Conservation (phyloP, 2,329 filamentous ascomycete species). For the Monosporascus sp. region DNA sequence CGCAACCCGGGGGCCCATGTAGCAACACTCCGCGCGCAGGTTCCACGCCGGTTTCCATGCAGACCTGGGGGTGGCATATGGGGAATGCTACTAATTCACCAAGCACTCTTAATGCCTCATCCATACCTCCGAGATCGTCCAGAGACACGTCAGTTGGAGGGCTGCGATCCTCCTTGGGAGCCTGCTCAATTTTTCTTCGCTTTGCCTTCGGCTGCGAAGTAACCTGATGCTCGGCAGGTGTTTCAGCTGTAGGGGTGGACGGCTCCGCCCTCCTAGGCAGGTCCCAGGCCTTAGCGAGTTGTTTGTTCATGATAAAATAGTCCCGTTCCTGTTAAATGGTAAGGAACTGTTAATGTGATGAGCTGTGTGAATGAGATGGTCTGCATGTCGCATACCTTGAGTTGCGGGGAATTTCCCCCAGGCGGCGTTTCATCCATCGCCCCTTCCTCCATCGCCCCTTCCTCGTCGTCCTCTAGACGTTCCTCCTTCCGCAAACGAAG, state of each 20-base stretch:
- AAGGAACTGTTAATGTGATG: neutral
- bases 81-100: constrained; percentile 70
- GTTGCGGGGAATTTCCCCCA: constrained; percentile 17
- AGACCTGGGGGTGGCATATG: constrained; percentile 63
- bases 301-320: constrained; percentile 34
- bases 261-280: constrained; percentile 16
- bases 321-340: constrained; percentile 19
- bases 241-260: constrained; percentile 7
- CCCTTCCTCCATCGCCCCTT: constrained; percentile 23
- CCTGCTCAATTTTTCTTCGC: constrained; percentile 50
- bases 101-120: constrained; percentile 64
- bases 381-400: constrained; percentile 15
- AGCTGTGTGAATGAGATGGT: neutral
- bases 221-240: constrained; percentile 44
- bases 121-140: constrained; percentile 71
- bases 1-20: constrained; percentile 79
- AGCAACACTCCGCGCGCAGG: constrained; percentile 71
- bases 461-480: constrained; percentile 42
- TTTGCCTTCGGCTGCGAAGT: constrained; percentile 66
- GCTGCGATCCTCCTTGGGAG: constrained; percentile 51
- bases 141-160: constrained; percentile 65
- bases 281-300: constrained; percentile 37
- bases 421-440: constrained; percentile 19
- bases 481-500: constrained; percentile 68
- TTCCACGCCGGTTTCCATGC: constrained; percentile 60